Conservation (phyloP, 2,329 filamentous ascomycete genomes). For the Pseudocercospora musae region DNA sequence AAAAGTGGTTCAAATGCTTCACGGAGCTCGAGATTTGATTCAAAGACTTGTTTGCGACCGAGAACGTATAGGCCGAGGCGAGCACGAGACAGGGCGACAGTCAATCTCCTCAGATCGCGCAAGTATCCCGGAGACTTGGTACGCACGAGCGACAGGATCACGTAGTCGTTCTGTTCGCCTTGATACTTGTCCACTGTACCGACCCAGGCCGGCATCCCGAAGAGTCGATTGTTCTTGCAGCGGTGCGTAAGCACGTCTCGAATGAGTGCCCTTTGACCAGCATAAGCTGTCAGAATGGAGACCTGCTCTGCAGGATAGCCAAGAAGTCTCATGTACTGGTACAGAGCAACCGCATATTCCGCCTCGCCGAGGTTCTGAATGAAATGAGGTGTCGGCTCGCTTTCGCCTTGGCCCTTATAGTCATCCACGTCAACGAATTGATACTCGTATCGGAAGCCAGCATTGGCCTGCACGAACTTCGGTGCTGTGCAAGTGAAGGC, state of each 20-base stretch:
- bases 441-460: constrained; percentile 89
- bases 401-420: constrained; percentile 86
- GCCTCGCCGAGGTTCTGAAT: constrained; percentile 96
- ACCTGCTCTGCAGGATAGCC: constrained; percentile 85
- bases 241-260: constrained; percentile 80
- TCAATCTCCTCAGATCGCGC: constrained; percentile 87
- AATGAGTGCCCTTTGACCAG: constrained; percentile 84
- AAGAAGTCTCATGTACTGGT: constrained; percentile 93
- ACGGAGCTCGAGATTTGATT: constrained; percentile 80
- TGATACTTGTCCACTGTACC: constrained; percentile 98
- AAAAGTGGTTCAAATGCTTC: constrained; percentile 80
- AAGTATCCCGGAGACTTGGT: constrained; percentile 89
- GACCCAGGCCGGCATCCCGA: constrained; percentile 83
- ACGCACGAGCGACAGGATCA: constrained; percentile 88
- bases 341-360: constrained; percentile 93
- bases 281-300: constrained; percentile 88
- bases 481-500: constrained; percentile 64
- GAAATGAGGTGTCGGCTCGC: constrained; percentile 88
- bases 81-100: constrained; percentile 89
- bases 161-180: constrained; percentile 97
- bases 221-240: constrained; percentile 77
- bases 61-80: constrained; percentile 89
- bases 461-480: constrained; percentile 79
- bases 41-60: constrained; percentile 83
- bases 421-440: constrained; percentile 95